phyloP scores from a whole-genome alignment of 2,329 filamentous ascomycete genomes.

The Calonectria ilicicola region DNA sequence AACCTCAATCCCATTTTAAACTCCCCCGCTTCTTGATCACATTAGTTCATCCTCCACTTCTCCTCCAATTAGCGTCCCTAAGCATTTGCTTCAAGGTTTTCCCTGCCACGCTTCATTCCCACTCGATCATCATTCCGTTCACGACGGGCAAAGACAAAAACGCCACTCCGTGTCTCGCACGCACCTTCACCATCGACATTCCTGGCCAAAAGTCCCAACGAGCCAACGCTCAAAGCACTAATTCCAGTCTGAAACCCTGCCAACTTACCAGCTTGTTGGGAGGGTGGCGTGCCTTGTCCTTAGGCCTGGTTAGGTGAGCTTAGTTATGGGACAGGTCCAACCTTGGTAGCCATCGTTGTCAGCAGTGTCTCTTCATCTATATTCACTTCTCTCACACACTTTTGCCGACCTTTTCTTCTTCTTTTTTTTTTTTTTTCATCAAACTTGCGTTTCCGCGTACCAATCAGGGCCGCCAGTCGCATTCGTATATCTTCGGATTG shows the following conservation, averaged over 20 bases:
- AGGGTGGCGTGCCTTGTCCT: neutral
- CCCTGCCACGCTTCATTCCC: neutral
- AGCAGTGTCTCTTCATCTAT: neutral
- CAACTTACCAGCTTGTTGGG: neutral
- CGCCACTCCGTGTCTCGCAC: neutral
- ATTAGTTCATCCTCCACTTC: neutral
- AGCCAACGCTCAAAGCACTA: neutral
- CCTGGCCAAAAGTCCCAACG: neutral
- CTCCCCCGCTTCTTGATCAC: neutral
- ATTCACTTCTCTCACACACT: neutral
- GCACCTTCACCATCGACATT: neutral
- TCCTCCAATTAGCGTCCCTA: neutral
- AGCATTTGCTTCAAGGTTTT: neutral
- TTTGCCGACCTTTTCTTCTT: too few relatives aligned
- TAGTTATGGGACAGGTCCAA: neutral
- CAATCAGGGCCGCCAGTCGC: neutral
- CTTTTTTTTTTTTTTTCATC: neutral
- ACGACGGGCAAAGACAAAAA: constrained; percentile 2
- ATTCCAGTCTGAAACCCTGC: neutral
- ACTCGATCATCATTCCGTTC: neutral
- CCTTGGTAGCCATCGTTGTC: neutral
- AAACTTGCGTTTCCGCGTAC: neutral
- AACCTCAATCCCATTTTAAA: neutral
- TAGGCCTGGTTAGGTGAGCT: neutral
- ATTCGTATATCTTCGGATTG: neutral